Percentiles rank a stretch among this genome's conserved stretches.
These are phyloP conservation scores for Nannochloris sp. DNA, from an alignment of 139 green algal species.

Conservation along the genomic window DNA sequence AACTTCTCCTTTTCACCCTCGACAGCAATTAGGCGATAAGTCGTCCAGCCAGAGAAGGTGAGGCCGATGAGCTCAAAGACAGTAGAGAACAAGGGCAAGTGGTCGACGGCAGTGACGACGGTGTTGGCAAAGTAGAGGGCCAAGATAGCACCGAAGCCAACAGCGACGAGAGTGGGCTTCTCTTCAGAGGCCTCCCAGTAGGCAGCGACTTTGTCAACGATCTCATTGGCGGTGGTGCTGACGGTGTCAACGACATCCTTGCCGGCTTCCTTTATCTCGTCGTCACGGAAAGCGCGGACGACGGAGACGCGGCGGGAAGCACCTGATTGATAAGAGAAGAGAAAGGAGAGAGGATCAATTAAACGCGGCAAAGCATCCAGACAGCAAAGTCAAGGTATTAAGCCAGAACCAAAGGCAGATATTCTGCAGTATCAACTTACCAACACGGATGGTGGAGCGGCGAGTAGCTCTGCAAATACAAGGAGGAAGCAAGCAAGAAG, in stretches of 20 bases:
- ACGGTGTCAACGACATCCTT: conserved; percentile 5
- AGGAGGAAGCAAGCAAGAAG: no score
- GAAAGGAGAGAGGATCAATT: neutral
- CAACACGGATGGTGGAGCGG: no score
- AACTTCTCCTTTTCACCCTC: conserved; percentile 6
- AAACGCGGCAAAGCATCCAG: no score
- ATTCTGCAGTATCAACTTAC: no score
- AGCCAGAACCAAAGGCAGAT: no score
- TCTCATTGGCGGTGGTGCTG: neutral
- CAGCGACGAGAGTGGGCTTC: conserved; percentile 28
- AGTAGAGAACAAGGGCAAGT: conserved; percentile 21
- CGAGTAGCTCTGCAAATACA: no score
- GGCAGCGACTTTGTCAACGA: neutral
- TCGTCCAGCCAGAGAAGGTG: conserved; percentile 20
- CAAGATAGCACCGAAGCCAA: conserved; percentile 9
- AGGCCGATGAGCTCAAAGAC: conserved; percentile 33
- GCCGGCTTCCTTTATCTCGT: conserved; percentile 1
- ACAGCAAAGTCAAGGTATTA: no score
- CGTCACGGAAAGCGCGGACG: conserved; percentile 5
- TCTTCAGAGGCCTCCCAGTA: conserved; percentile 32
- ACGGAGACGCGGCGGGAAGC: neutral
- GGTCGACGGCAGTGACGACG: conserved; percentile 19
- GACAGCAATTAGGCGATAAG: conserved; percentile 15
- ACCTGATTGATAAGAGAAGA: neutral
- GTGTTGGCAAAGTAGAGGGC: conserved; percentile 21